Base-by-base conservation (phyloP, 2,329 filamentous ascomycete genomes). In the Phialocephala sp. region DNA sequence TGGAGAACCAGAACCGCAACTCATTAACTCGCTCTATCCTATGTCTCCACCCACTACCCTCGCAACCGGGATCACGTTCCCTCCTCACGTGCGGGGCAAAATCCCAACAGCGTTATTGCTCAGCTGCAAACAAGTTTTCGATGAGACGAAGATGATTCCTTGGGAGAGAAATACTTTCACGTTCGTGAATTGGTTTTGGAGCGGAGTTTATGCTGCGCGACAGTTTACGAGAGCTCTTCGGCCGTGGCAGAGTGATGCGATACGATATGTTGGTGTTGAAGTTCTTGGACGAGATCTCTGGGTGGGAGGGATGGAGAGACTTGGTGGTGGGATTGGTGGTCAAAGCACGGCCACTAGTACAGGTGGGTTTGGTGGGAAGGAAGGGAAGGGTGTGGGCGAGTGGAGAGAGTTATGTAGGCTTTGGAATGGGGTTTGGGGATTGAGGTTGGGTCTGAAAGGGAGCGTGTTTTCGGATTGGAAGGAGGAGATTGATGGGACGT, bases 141-240 rank as follows among this genome's bases (percentile, higher is more conserved):
- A 70, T 60, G 83, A 85, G 67, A 74, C 77, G 3, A 77, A 80
- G 3, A 20, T 64, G 0, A 32, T 83, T 2, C 80, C 82, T 2
- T 83, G 82, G 68, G 68, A 72, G 8, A 65, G 72, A 24, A 83
- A 81, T 72, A 81, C 83, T 60, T 84, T 84, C 64, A 77, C 78
- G 27, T 84, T 83, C 66, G 74, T 79, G 43, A 80, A 80, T 52
- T 81, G 80, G 79, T 82, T 82, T 72, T 76, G 79, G 14, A 81
- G 80, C 15, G 82, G 81, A 0, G 70, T 82, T 3, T 78, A 78
- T 69, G 77, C 80, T 0, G 81, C 81, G 0, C 70, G 76, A 9
- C 73, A 75, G 0, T 80, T 82, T 62, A 74, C 77, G 1, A 67
- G 73, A 15, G 70, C 70, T 2, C 73, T 78, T 2, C 68, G 72